Evolutionary conservation across 2,329 filamentous ascomycete genomes (phyloP), one percentile per base, ranked within the genome.

Genomic region (Cordyceps pruinosa): DNA sequence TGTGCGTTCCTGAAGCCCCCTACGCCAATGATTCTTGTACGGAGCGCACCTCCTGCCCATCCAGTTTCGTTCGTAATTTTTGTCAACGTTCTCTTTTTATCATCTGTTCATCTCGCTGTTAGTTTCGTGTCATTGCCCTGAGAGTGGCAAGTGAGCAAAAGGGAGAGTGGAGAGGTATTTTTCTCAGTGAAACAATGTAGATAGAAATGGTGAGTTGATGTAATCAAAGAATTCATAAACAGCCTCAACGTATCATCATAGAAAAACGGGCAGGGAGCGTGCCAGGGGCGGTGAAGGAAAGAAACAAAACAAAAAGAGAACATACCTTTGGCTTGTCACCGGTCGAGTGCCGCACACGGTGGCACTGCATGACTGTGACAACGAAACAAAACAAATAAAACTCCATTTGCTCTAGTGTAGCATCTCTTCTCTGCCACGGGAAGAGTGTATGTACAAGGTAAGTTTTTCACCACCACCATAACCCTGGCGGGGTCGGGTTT

Each of bases 171-270:
- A 41, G 21, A 10, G n/a, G 0, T 39, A 13, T 56, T 54, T 53
- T 60, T 47, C 44, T 59, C 49, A 57, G 54, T 57, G 46, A 57
- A 57, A 57, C 54, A 54, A 62, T 64, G 61, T 64, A 65, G 66
- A 68, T 65, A 64, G 60, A 64, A 63, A 56, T 66, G 66, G 68
- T 71, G 64, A 69, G 63, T 53, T 51, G 37, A 63, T 70, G 62
- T 65, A 74, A 74, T 73, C 70, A 74, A 49, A 60, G 60, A 58
- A 69, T 76, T n/a, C 74, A 76, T 76, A 76, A 76, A 76, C 74
- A 76, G 74, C 74, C 73, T 76, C 74, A 74, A 61, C 62, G 59
- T 67, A 66, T 75, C 72, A 75, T 75, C 72, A 75, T 71, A 62
- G 63, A 69, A 60, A 69, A 59, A 56, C n/a, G n/a, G n/a, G n/a